Conservation (phyloP, 148 eudicot genomes). For the Nepenthes mirabilis region DNA sequence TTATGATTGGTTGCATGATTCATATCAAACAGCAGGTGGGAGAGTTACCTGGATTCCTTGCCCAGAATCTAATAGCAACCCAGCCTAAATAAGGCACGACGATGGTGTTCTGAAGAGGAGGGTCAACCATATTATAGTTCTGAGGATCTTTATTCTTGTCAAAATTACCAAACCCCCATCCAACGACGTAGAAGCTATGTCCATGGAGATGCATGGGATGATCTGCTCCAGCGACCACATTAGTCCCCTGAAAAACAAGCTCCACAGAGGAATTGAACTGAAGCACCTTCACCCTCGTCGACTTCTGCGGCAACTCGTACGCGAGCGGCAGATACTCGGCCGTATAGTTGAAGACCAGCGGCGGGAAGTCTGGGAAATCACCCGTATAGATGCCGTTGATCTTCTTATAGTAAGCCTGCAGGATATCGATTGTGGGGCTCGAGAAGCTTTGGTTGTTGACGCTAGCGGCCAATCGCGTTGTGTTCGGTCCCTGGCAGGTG, state of each 20-base stretch:
- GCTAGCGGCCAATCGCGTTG: constrained; percentile 17
- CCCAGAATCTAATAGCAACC: constrained; percentile 8
- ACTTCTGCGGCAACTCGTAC: background rate
- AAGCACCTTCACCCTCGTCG: constrained; percentile 4
- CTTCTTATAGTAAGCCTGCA: constrained; percentile 6
- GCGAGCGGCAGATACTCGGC: background rate
- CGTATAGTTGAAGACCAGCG: constrained; percentile 7
- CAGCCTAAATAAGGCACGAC: constrained; percentile 5
- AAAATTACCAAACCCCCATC: constrained; percentile 6
- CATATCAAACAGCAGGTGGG: background rate
- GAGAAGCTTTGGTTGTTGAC: constrained; percentile 20
- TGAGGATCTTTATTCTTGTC: constrained; percentile 4
- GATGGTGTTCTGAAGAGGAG: constrained; percentile 10
- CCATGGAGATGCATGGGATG: constrained; percentile 13
- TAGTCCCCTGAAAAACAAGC: constrained; percentile 7
- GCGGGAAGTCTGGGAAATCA: constrained; percentile 6
- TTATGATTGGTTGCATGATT: too few relatives aligned
- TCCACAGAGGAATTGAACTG: constrained; percentile 2
- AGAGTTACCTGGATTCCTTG: constrained; percentile 8
- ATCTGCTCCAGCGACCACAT: constrained; percentile 5
- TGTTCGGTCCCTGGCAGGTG: constrained; percentile 21
- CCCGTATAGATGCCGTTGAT: background rate
- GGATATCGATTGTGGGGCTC: constrained; percentile 12
- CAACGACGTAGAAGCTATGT: constrained; percentile 10
- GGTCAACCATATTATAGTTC: constrained; percentile 9